Conservation (phyloP, 331 rosid species). For the Acacia concinna region DNA sequence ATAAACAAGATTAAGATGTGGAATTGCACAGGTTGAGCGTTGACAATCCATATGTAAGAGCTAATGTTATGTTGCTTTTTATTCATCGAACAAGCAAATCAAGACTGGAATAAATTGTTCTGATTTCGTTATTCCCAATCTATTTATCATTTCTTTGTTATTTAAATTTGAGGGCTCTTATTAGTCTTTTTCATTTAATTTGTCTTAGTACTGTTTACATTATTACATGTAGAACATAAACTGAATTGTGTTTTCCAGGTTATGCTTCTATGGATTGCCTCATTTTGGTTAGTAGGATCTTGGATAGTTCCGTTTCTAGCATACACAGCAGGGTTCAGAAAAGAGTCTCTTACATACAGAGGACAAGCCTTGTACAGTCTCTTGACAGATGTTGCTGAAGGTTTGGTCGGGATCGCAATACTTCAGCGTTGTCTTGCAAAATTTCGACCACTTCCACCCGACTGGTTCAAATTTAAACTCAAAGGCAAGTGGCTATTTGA, state of each 20-base stretch:
- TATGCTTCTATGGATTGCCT: constrained; percentile 63
- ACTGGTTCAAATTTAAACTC: constrained; percentile 56
- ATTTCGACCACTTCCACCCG: constrained; percentile 53
- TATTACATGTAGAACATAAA: constrained; percentile 29
- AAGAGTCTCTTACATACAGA: constrained; percentile 54
- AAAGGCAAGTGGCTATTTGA: constrained; percentile 53
- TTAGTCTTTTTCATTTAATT: neutral
- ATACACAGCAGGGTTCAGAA: constrained; percentile 51
- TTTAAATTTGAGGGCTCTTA: neutral
- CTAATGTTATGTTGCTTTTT: neutral
- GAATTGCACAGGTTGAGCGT: neutral
- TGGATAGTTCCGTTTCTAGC: constrained; percentile 60
- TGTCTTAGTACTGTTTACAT: neutral
- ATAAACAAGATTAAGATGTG: neutral
- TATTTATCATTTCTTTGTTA: neutral
- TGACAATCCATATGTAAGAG: neutral
- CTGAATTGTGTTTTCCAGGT: constrained; percentile 52
- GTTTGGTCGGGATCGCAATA: constrained; percentile 52
- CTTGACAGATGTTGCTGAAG: constrained; percentile 61
- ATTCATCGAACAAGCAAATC: neutral
- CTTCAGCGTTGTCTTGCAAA: constrained; percentile 49
- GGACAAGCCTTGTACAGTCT: constrained; percentile 70
- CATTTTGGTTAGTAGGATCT: constrained; percentile 65
- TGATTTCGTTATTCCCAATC: neutral
- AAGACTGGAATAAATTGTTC: neutral